Base-by-base conservation (phyloP, 2,329 filamentous ascomycete genomes). In the Nemania abortiva region DNA sequence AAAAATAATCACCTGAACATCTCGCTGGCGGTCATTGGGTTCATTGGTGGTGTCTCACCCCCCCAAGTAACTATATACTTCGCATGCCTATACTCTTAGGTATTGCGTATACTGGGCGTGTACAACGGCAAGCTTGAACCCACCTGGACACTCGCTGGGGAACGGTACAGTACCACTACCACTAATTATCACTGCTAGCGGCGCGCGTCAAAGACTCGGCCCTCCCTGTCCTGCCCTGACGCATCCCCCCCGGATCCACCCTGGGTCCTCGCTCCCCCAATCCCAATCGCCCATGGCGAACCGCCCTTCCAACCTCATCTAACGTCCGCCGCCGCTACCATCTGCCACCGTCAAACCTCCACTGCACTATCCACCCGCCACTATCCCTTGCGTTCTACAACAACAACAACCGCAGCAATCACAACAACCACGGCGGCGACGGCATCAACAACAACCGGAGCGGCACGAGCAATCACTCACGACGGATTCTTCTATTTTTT, bases 261-360 rank as follows among this genome's bases (percentile, higher is more conserved):
- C 66, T 58, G 15, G 66, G 54, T 69, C 54, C 24, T 47, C 50
- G 50, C 34, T 61, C 58, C 64, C 70, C 68, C 61, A 70, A 67
- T 63, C 62, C 64, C 58, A 63, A 57, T 70, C 67, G 70, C 68
- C 59, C 63, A 55, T 42, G 52, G 45, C 45, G 57, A 47, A 52
- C 61, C 56, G 63, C 70, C 64, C 58, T 68, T 66, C 70, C 64
- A 66, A 63, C 64, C 61, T 63, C 65, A 69, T 62, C 60, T 63
- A 66, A 66, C 63, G 59, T 56, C 56, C 52, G 60, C 66, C 63
- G 42, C 42, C 69, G 63, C 62, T 66, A 52, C 53, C 52, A 42
- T 59, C 65, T 60, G 50, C 59, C 59, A 66, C 65, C 54, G 37
- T 59, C 34, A 50, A 37, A 63, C 69, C 42, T 63, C 66, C 63